These are phyloP conservation scores for Fusarium camptoceras DNA, from an alignment of 2,329 filamentous ascomycete species.

Conservation along the genomic window DNA sequence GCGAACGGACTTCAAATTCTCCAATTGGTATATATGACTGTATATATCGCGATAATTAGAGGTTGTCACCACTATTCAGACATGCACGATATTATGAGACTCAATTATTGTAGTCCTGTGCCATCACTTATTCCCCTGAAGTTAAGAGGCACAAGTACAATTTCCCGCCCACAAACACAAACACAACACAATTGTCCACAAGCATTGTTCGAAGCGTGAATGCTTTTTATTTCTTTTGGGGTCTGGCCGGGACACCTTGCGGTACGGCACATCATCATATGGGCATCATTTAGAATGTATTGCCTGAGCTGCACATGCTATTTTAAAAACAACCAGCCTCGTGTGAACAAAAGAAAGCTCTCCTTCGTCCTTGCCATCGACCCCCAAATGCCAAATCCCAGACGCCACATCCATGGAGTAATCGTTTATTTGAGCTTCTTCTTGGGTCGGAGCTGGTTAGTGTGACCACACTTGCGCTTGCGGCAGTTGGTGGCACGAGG, in stretches of 20 bases:
- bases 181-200: background rate
- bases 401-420: constrained; percentile 58
- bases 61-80: background rate
- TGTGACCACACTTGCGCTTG: constrained; percentile 99
- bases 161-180: background rate
- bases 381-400: constrained; percentile 57
- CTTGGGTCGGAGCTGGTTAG: constrained; percentile 99
- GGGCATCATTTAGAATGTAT: constrained; percentile 54
- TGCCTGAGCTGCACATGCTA: constrained; percentile 56
- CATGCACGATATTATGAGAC: background rate
- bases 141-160: background rate
- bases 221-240: constrained; percentile 40
- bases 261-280: constrained; percentile 44
- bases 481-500: constrained; percentile 99
- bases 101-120: background rate
- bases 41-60: background rate
- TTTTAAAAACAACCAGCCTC: constrained; percentile 56
- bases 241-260: constrained; percentile 35
- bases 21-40: background rate
- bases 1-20: background rate
- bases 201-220: constrained; percentile 36
- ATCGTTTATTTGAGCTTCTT: constrained; percentile 93
- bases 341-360: constrained; percentile 51
- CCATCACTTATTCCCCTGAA: background rate
- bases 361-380: constrained; percentile 52